Base-by-base conservation (phyloP, 768 basidiomycete species). In the Amanita rubescens region DNA sequence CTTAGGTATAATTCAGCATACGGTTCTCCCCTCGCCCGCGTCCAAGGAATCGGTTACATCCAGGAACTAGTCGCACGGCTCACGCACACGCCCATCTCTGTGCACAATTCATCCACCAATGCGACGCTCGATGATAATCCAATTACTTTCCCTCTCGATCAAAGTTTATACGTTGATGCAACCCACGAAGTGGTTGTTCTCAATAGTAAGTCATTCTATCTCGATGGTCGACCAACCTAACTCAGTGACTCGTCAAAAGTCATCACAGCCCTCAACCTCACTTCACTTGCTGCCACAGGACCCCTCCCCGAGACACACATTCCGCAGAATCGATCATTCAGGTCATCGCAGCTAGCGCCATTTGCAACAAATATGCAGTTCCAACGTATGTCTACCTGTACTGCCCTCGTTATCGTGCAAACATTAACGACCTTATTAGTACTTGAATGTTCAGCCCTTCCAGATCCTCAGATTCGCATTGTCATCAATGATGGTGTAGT, bases 181-280 rank as follows among this genome's bases (percentile, higher is more conserved):
- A 90, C 87, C 1, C 94, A 94, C 54, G 93, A 95, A 60, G 89
- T 91, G n/a, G 87, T 94, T 35, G 82, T 94, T 0, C 69, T 92
- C n/a, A 87, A 92, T 60, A 79, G 88, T 88, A 56, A 17, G 79
- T 34, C 56, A n/a, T 20, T 22, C n/a, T 9, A 2, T 30, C 5
- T 24, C 2, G 37, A 41, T n/a, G n/a, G 17, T 45, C 20, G 8
- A 19, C 14, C 9, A 6, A 12, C 34, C 11, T 8, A 7, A 27
- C 5, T 17, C 27, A 25, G 15, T 25, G 41, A 39, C 8, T 27
- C n/a, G 45, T 53, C 55, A 10, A 30, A 53, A 87, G 88, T 91
- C 33, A 75, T 95, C 32, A 90, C 91, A 5, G 91, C 91, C 9
- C 75, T 96, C 39, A 94, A 94, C 64, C 65, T 96, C 58, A 81